Percentiles rank a stretch among this genome's conserved stretches.
Conservation (phyloP, 768 basidiomycete species). For the Macrolepiota dolichaula region DNA sequence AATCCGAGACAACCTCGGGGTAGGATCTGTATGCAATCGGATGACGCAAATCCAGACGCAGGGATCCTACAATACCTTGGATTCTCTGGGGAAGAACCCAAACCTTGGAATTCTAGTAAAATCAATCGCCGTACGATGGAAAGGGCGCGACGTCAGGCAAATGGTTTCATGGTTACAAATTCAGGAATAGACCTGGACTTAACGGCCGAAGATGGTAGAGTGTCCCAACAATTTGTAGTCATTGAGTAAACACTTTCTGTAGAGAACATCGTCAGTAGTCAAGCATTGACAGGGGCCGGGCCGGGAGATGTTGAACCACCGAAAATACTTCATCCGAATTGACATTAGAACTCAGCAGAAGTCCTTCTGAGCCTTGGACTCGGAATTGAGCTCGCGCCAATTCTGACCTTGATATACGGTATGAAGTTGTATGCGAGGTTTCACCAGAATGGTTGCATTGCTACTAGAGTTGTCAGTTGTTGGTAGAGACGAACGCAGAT, state of each 20-base stretch:
- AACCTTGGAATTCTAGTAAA: background rate
- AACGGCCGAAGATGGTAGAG: background rate
- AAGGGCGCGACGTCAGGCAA: background rate
- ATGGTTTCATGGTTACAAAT: background rate
- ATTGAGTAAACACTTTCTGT: background rate
- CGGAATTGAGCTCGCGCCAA: too few species aligned
- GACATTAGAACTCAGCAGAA: too few species aligned
- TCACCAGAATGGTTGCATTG: background rate
- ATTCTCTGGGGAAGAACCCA: background rate
- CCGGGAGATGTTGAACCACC: too few species aligned
- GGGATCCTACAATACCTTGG: background rate
- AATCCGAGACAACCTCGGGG: background rate
- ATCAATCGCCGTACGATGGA: background rate
- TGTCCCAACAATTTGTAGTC: background rate
- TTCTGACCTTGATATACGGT: too few species aligned
- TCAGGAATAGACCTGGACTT: background rate
- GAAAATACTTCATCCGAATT: too few species aligned
- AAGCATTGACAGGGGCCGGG: background rate
- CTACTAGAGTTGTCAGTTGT: background rate
- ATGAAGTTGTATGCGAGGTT: background rate
- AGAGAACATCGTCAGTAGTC: background rate
- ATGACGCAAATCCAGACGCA: background rate
- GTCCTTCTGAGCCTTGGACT: too few species aligned
- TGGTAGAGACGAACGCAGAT: too few species aligned
- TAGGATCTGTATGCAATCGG: conserved; percentile 3